Percentiles rank a stretch among this genome's conserved stretches.
These are phyloP conservation scores for Sphenostylis stenocarpa DNA, from an alignment of 306 rosid genomes.

Conservation along the genomic window DNA sequence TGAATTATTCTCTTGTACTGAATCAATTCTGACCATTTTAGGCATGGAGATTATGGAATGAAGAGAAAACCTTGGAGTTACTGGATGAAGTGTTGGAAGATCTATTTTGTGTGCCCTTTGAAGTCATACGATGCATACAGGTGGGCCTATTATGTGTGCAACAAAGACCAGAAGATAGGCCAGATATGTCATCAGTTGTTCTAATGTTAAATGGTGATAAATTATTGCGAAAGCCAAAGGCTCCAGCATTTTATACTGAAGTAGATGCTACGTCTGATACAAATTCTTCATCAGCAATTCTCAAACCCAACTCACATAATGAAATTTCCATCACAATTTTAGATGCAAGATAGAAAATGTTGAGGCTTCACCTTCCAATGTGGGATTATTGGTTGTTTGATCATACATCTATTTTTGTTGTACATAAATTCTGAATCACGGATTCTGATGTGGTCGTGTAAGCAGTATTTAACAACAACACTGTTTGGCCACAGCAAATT, in stretches of 20 bases:
- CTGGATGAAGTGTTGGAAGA: not conserved
- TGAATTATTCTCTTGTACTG: not conserved
- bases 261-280: not conserved
- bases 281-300: not conserved
- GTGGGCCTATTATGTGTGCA: conserved; percentile 23
- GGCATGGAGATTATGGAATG: conserved; percentile 30
- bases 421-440: too few species aligned
- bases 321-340: not conserved
- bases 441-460: too few species aligned
- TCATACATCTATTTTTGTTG: too few species aligned
- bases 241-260: conserved; percentile 11
- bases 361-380: not conserved
- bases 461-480: too few species aligned
- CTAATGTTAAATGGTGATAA: conserved; percentile 18
- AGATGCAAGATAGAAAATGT: conserved; percentile 19
- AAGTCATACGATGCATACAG: conserved; percentile 16
- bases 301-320: not conserved
- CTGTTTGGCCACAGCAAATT: too few species aligned
- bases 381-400: not conserved
- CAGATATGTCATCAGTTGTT: conserved; percentile 18
- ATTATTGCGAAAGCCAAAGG: not conserved
- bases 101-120: not conserved
- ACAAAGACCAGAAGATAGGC: conserved; percentile 19
- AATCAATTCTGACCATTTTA: not conserved
- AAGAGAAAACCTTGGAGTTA: not conserved